Evolutionary conservation across 2,329 filamentous ascomycete genomes (phyloP), one percentile per base, ranked within the genome.

Genomic region (Monosporascus cannonballus): DNA sequence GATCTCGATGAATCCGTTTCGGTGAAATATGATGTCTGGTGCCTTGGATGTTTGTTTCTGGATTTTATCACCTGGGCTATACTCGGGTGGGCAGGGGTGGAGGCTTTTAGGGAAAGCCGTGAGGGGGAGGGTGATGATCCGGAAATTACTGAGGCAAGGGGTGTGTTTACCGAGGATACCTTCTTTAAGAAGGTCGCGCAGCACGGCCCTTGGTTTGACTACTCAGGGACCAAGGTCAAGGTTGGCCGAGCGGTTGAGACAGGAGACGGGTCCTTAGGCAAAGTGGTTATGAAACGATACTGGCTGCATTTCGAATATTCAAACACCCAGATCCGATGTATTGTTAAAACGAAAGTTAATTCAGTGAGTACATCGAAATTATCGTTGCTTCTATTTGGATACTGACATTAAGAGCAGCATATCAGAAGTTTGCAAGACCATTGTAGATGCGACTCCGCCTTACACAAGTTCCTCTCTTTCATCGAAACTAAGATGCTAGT

Each of bases 11-110:
- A 53, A 1, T 2, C 1, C 0, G 11, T 59, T 4, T 14, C n/a
- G 38, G 49, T 51, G 2, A 48, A 54, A 3, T 56, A 49, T 25
- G 61, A 64, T 25, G 51, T 64, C 6, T 64, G 61, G 61, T 56
- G 57, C 39, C 54, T 63, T 9, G 61, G 56, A 1, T 64, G 60
- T 51, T 53, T 61, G 1, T 64, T 54, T n/a, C 50, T 64, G 1
- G 61, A 59, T 30, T 62, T 62, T 34, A 41, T 62, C 4, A 61
- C 53, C 2, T 62, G 60, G 61, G 51, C 51, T 25, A 17, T 55
- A 25, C 25, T 50, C 6, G 51, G 53, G 6, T 42, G 20, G 9
- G 17, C 27, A 1, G 48, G 18, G 24, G 22, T 49, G 24, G 41
- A 51, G 24, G n/a, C 20, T 1, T 56, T 56, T 11, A 11, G 18